phyloP scores from a whole-genome alignment of 2,329 filamentous ascomycete species.

The Fusarium solani-melongenae region DNA sequence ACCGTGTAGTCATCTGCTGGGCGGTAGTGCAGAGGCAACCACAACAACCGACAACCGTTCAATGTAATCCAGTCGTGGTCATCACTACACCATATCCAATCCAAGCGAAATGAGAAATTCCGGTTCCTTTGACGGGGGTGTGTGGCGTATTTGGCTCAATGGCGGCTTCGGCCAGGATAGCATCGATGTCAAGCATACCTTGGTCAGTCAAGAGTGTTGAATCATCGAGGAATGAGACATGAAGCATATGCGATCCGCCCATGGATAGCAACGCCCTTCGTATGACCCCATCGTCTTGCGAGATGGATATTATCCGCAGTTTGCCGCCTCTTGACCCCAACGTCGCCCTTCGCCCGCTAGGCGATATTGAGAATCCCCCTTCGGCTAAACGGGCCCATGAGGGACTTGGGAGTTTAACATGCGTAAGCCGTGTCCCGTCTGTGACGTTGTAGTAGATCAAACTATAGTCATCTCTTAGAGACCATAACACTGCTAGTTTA shows the following conservation, averaged over 20 bases:
- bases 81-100: neutral
- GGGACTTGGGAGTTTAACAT: neutral
- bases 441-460: neutral
- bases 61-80: neutral
- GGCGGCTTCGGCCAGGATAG: neutral
- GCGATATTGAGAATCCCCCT: neutral
- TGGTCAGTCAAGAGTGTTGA: neutral
- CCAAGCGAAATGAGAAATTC: neutral
- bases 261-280: neutral
- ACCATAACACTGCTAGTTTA: neutral
- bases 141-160: neutral
- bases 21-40: neutral
- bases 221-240: neutral
- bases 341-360: neutral
- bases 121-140: too few species aligned
- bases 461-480: rapidly evolving
- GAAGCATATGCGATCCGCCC: neutral
- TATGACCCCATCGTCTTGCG: neutral
- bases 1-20: rapidly evolving
- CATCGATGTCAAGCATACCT: neutral
- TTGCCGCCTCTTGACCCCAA: neutral
- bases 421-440: neutral
- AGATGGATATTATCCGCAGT: neutral
- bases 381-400: too few species aligned
- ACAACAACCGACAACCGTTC: neutral